These are phyloP conservation scores for Chloromonas sp. DNA, from an alignment of 163 green algal species.

Conservation along the genomic window DNA sequence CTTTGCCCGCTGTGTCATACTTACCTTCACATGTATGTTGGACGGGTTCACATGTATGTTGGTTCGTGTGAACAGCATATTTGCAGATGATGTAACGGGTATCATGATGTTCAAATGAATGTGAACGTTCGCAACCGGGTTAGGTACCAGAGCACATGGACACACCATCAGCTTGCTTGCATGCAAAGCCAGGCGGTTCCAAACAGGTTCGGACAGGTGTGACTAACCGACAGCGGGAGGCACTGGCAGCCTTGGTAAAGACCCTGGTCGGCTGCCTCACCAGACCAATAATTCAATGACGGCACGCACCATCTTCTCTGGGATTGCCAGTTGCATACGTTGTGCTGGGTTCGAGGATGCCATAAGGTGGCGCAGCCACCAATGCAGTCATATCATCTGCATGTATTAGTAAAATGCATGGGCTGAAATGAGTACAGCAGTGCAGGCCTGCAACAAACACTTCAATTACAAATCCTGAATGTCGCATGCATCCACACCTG, in stretches of 20 bases:
- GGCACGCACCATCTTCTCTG: background rate
- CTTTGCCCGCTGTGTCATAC: background rate
- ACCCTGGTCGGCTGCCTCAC: background rate
- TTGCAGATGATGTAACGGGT: too few species aligned
- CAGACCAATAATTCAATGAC: too few species aligned
- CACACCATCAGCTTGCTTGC: background rate
- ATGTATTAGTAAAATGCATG: background rate
- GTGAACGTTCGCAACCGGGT: too few species aligned
- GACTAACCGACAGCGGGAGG: background rate
- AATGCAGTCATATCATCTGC: slow-evolving; percentile 48
- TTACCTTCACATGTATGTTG: background rate
- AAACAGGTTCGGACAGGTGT: background rate
- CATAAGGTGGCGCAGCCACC: slow-evolving; percentile 62
- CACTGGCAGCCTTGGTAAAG: background rate
- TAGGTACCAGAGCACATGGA: background rate
- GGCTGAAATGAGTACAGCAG: background rate
- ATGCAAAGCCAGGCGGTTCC: background rate
- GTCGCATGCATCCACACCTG: background rate
- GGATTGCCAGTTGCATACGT: slow-evolving; percentile 31
- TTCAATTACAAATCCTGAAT: too few species aligned
- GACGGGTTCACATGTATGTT: too few species aligned
- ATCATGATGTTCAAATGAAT: too few species aligned
- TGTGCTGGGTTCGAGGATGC: slow-evolving; percentile 62
- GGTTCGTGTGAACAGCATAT: too few species aligned
- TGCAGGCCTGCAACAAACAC: background rate